These are phyloP conservation scores for Antitrichia curtipendula DNA, from an alignment of 225 moss, liverwort and hornwort species.

Conservation along the genomic window DNA sequence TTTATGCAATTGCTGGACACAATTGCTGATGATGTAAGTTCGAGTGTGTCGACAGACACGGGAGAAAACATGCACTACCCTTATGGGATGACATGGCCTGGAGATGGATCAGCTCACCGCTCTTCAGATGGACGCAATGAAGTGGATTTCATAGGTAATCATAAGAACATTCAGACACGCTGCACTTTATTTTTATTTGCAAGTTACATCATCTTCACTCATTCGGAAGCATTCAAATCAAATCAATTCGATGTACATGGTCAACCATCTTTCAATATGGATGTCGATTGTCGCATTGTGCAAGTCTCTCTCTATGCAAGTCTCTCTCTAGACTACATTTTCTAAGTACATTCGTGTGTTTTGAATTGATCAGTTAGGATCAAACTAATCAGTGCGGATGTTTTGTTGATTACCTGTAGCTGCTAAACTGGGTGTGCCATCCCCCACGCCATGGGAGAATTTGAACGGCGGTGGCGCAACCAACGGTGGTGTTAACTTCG, in stretches of 20 bases:
- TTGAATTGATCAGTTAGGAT: not conserved
- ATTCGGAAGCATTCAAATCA: not conserved
- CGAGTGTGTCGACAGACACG: slow-evolving; percentile 15
- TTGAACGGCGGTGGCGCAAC: not conserved
- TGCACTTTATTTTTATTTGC: not conserved
- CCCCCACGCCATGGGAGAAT: slow-evolving; percentile 39
- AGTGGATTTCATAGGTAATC: slow-evolving; percentile 34
- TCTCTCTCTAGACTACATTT: not conserved
- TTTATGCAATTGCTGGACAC: not conserved
- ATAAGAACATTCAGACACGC: not conserved
- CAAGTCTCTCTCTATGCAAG: not conserved
- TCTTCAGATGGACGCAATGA: slow-evolving; percentile 48
- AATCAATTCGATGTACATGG: not conserved
- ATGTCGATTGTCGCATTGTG: not conserved
- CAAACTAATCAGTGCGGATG: not conserved
- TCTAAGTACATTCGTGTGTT: not conserved
- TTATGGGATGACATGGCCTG: slow-evolving; percentile 51
- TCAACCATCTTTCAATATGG: no score
- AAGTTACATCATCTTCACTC: not conserved
- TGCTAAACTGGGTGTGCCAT: slow-evolving; percentile 26
- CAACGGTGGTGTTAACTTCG: slow-evolving; percentile 45
- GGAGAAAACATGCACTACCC: slow-evolving; percentile 36
- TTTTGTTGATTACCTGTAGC: not conserved
- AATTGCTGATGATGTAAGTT: not conserved
- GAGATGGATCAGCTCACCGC: slow-evolving; percentile 25